phyloP scores from a whole-genome alignment of 345 rosid genomes.

The Ricinus communis region DNA sequence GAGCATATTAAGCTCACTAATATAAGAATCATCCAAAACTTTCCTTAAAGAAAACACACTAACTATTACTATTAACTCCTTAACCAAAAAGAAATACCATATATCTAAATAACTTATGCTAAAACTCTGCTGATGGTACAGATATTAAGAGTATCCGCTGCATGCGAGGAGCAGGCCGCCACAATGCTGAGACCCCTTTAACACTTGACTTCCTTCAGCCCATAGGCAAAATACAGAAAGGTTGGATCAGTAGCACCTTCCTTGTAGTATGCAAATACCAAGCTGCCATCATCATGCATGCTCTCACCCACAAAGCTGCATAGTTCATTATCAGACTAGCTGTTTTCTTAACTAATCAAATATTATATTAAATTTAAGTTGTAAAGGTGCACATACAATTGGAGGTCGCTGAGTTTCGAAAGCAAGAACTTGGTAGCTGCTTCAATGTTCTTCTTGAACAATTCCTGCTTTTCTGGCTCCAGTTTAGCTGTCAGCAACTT shows the following conservation, averaged over 20 bases:
- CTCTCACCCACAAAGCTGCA: constrained; percentile 92
- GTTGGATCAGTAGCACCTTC: constrained; percentile 90
- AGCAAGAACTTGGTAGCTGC: constrained; percentile 25
- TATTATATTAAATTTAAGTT: no score
- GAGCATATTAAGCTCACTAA: neutral
- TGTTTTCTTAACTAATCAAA: no score
- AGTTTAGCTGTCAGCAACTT: constrained; percentile 26
- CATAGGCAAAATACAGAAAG: constrained; percentile 77
- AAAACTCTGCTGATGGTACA: neutral
- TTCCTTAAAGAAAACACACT: neutral
- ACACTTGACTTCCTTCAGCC: constrained; percentile 92
- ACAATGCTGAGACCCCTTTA: constrained; percentile 12
- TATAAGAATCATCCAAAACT: neutral
- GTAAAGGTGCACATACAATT: constrained; percentile 8
- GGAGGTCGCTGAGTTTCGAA: constrained; percentile 25
- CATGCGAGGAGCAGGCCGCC: no score
- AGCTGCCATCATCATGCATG: constrained; percentile 62
- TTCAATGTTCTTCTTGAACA: constrained; percentile 26
- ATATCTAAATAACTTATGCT: neutral
- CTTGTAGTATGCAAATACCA: constrained; percentile 97
- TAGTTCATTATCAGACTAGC: neutral
- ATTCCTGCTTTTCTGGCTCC: constrained; percentile 21
- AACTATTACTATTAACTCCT: neutral
- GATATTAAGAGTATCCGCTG: neutral
- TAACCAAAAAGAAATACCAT: neutral